Base-by-base conservation (phyloP, 495 filamentous ascomycete genomes). In the Penicillium robsamsonii region DNA sequence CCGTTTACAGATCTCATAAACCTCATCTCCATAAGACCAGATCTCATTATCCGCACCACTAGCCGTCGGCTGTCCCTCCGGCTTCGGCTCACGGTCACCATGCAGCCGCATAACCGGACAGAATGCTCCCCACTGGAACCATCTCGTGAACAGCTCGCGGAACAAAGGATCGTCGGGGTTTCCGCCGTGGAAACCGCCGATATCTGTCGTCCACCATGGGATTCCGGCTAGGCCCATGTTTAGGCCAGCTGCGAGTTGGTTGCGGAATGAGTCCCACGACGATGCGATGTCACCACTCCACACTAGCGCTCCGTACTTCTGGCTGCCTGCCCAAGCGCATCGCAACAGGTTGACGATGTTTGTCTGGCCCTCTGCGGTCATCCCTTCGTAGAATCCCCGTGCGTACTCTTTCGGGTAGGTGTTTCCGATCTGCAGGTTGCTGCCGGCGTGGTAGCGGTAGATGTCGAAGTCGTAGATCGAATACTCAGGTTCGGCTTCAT, bases 81-180 rank as follows among this genome's bases (percentile, higher is more conserved):
- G 73, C 57, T 75, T 71, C 9, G 81, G 81, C 55, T 82, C 76
- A n/a, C 82, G 75, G 63, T 83, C 79, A 18, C 81, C 81, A 57
- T 85, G 82, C 18, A 84, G 66, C 10, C 81, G 70, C 74, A 85
- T 82, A 6, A 84, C 82, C 29, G 81, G 81, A 55, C 79, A 84
- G 64, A 83, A 85, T 1, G 80, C 64, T 2, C 80, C 81, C 79
- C 80, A 84, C 56, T 84, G 81, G 63, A 84, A 85, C 82, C 82
- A 85, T 2, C 82, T 71, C 5, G 78, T 75, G 60, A 85, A 81
- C 13, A 85, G 66, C 55, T 85, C 81, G 2, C 80, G 64, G 63
- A 85, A 85, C 0, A 57, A 71, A n/a, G 70, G 65, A 49, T 82
- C 76, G 35, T 72, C 68, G 0, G 80, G 75, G 43, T 81, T 74